Evolutionary conservation across 768 basidiomycete genomes (phyloP), one percentile per base, ranked within the genome.

Genomic region (Leucocoprinus sp.): DNA sequence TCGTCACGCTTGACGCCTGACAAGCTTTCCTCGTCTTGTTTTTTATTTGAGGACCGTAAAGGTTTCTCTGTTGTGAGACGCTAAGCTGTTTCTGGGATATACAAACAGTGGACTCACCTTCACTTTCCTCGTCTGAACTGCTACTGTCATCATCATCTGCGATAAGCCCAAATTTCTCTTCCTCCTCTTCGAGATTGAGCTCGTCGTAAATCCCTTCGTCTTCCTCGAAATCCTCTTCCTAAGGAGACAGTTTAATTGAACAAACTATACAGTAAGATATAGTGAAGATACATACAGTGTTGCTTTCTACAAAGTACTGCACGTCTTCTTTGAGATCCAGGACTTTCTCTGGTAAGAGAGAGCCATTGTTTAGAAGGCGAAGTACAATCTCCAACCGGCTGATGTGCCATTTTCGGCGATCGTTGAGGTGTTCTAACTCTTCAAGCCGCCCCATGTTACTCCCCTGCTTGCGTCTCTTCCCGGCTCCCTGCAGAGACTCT

Each of bases 201-300:
- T 98, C 96, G 55, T 98, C 96, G 57, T 99, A 99, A 41, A 99
- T 87, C 37, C 90, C 93, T 60, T 93, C 87, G 57, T 98, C 91
- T 61, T 95, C 93, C 48, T 98, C 93, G 63, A 96, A 99, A 56
- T 89, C 86, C 56, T 98, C 96, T 43, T 95, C 92, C 96, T 98
- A 61, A 40, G 39, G 23, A 23, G 6, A 28, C 5, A 19, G 22
- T 23, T 43, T 28, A 31, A n/a, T 17, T 42, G 26, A 45, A 28
- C 22, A 5, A 19, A n/a, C n/a, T 35, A 42, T 41, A 28, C 18
- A 27, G 14, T 14, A 8, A 14, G 9, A n/a, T 31, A 31, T 31
- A 8, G 9, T 26, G 18, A 37, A 19, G 8, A n/a, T 11, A 55
- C 93, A 60, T 52, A 97, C 95, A 67, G 82, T 81, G 62, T 99